Conservation (phyloP, 2,329 filamentous ascomycete genomes). For the Knufia fluminis region DNA sequence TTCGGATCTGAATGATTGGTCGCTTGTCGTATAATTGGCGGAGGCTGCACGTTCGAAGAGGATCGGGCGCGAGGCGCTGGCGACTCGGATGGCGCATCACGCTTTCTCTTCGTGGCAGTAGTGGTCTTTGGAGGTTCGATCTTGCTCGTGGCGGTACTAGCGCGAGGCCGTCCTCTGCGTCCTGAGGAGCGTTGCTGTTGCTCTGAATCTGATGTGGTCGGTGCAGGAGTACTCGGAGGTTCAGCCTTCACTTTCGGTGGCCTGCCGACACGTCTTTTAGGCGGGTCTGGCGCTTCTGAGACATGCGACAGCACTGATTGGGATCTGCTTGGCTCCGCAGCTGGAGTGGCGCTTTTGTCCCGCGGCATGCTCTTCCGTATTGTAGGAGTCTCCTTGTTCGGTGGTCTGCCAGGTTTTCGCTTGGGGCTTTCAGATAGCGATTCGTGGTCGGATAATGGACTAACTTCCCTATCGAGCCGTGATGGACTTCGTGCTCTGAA, state of each 20-base stretch:
- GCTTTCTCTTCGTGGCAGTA: conserved; percentile 32
- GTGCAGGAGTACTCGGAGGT: conserved; percentile 29
- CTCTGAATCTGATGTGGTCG: conserved; percentile 27
- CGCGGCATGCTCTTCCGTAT: conserved; percentile 6
- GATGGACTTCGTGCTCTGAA: conserved; percentile 15
- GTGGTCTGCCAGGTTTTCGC: conserved; percentile 7
- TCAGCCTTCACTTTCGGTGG: conserved; percentile 21
- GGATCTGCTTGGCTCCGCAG: conserved; percentile 16
- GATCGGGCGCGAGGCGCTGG: conserved; percentile 14
- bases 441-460: conserved; percentile 21
- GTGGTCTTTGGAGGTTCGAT: conserved; percentile 5
- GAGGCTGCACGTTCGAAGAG: conserved; percentile 1
- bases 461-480: conserved; percentile 21
- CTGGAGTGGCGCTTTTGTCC: conserved; percentile 17
- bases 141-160: conserved; percentile 7
- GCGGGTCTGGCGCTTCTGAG: conserved; percentile 19
- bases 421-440: conserved; percentile 12
- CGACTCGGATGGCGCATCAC: conserved; percentile 27
- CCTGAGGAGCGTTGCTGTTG: conserved; percentile 26
- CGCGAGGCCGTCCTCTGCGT: conserved; percentile 23
- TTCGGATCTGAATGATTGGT: conserved; percentile 29
- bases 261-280: conserved; percentile 13
- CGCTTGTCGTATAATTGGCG: conserved; percentile 22
- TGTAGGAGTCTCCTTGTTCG: conserved; percentile 9
- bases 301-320: conserved; percentile 19